These are phyloP conservation scores for Speleostelium caveatum DNA, from an alignment of 78 protist species.

Conservation along the genomic window DNA sequence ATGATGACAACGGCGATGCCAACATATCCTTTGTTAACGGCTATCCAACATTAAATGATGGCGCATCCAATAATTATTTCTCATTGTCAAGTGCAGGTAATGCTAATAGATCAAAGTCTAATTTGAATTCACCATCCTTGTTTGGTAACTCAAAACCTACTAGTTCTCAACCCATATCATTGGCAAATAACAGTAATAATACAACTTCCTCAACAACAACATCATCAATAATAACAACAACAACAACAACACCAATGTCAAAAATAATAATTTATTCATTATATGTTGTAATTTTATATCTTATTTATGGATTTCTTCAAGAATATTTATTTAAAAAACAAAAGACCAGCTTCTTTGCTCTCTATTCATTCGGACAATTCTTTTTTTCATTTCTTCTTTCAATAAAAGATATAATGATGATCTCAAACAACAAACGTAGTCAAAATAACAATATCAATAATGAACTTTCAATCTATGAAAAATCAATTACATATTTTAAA, in stretches of 20 bases:
- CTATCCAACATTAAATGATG: no score
- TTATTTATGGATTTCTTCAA: conserved; percentile 48
- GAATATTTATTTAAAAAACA: conserved; percentile 63
- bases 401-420: neutral
- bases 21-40: no score
- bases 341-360: conserved; percentile 27
- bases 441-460: neutral
- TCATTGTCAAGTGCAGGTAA: no score
- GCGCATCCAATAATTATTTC: no score
- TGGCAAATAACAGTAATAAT: neutral
- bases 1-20: no score
- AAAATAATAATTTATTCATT: neutral
- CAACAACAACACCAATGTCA: neutral
- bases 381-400: conserved; percentile 57
- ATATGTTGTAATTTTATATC: conserved; percentile 25
- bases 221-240: neutral
- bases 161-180: neutral
- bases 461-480: neutral
- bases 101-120: no score
- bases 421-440: neutral
- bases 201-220: neutral
- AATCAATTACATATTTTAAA: conserved; percentile 3
- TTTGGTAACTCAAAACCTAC: no score
- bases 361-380: conserved; percentile 65
- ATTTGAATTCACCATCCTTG: no score